Percentiles rank a stretch among this genome's conserved stretches.
Evolutionary conservation across 768 basidiomycete species (phyloP).

Genomic region (Hygrophorus russula): DNA sequence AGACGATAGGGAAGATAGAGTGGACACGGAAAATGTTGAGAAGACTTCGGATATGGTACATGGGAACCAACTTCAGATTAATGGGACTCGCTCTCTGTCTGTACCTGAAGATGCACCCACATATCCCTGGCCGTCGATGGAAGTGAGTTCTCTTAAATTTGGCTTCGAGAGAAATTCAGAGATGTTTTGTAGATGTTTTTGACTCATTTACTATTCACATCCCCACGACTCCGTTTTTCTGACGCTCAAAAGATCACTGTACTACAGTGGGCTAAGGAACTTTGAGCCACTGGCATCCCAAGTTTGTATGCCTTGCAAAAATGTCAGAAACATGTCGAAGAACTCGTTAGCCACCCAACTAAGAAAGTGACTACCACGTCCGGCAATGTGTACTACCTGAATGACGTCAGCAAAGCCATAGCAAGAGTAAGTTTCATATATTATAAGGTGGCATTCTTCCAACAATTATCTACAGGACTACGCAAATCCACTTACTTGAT

Average conservation of each 20-base stretch:
- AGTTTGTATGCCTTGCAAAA: constrained; percentile 14
- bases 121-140: constrained; percentile 7
- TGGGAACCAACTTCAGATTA: too few species aligned
- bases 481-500: constrained; percentile 12
- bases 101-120: neutral
- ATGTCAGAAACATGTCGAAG: constrained; percentile 9
- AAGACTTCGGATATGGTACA: too few species aligned
- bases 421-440: neutral
- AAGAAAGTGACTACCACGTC: constrained; percentile 10
- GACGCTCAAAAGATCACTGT: constrained; percentile 17
- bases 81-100: too few species aligned
- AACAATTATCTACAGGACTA: constrained; percentile 13
- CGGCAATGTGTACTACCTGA: constrained; percentile 20
- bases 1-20: too few species aligned
- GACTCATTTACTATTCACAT: constrained; percentile 21
- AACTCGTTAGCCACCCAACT: constrained; percentile 14
- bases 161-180: neutral
- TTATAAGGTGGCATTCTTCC: too few species aligned
- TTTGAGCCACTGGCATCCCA: constrained; percentile 18
- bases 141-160: neutral
- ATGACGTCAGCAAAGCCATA: constrained; percentile 1
- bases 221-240: constrained; percentile 19
- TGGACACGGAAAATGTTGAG: too few species aligned
- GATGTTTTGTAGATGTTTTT: constrained; percentile 13
- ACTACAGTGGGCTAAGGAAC: constrained; percentile 16